Evolutionary conservation across 179 eudicot species (phyloP), one percentile per base, ranked within the genome.

Genomic region (Gypsophila paniculata): DNA sequence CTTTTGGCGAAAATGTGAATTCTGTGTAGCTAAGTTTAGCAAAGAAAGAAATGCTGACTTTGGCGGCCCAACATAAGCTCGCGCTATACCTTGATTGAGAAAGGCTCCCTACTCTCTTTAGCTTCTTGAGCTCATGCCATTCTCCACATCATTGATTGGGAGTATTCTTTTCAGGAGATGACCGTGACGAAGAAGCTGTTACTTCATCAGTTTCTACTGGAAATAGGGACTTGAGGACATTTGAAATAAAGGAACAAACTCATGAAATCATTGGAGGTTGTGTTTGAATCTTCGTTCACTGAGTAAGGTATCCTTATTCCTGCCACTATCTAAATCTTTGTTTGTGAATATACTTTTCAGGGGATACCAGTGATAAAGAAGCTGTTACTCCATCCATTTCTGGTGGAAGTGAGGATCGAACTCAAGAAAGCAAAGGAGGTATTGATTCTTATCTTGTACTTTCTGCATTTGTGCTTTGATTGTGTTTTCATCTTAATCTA

Each of bases 121-220:
- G 34, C 52, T 65, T 67, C 21, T 8, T 8, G 14, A 17, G 34
- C 58, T 46, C 14, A 48, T 67, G 36, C 14, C 70, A 67, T 67
- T 19, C 39, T 46, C 21, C 34, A 7, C 13, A 46, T 57, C 10
- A 26, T 67, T 49, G 22, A 73, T 17, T 11, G 51, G 29, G 32
- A n/a, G 32, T 22, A 34, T 64, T 12, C 63, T 52, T 73, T 73
- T 73, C 54, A 72, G 75, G 39, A 22, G 61, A 25, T 14, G 8
- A 46, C 29, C 14, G 22, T 36, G 76, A 36, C 18, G 3, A n/a
- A 29, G 53, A 53, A 65, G 71, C 71, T 22, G 76, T 65, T 29
- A 65, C 29, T 65, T 67, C 14, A 63, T 36, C 70, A 64, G 14
- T 29, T 42, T 65, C 58, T 52, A 64, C 65, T 74, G 70, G 64